Evolutionary conservation across 2,329 filamentous ascomycete species (phyloP).

Genomic region (Beauveria caledonica): DNA sequence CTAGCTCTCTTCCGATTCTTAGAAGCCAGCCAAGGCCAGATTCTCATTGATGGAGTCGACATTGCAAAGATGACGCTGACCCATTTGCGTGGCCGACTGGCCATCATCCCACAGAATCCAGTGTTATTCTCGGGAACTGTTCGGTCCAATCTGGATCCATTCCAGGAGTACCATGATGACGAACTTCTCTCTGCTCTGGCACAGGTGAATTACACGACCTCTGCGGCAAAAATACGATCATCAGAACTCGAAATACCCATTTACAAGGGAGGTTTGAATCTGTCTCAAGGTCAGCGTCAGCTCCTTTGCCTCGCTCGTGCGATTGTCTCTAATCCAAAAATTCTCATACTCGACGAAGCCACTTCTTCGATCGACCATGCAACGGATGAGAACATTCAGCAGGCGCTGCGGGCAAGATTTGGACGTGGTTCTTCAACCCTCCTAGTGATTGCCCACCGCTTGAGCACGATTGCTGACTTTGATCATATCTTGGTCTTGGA

Average conservation of each 20-base stretch:
- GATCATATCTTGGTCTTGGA: constrained; percentile 61
- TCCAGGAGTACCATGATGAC: constrained; percentile 58
- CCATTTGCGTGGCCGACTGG: constrained; percentile 61
- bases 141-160: constrained; percentile 69
- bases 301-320: constrained; percentile 66
- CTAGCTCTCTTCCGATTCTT: constrained; percentile 72
- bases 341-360: constrained; percentile 75
- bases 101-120: constrained; percentile 75
- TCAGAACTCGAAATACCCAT: constrained; percentile 45
- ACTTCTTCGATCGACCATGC: constrained; percentile 72
- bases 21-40: constrained; percentile 55
- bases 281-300: constrained; percentile 72
- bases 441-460: constrained; percentile 69
- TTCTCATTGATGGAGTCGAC: constrained; percentile 65
- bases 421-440: constrained; percentile 49
- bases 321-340: constrained; percentile 62
- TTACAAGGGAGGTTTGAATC: constrained; percentile 63
- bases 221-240: constrained; percentile 10
- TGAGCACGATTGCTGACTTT: constrained; percentile 71
- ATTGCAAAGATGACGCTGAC: constrained; percentile 64
- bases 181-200: constrained; percentile 41
- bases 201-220: no score
- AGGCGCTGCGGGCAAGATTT: constrained; percentile 64
- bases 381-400: constrained; percentile 66
- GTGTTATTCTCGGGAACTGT: constrained; percentile 75